phyloP scores from a whole-genome alignment of 805 yeast species.

The Lachancea kluyveri region DNA sequence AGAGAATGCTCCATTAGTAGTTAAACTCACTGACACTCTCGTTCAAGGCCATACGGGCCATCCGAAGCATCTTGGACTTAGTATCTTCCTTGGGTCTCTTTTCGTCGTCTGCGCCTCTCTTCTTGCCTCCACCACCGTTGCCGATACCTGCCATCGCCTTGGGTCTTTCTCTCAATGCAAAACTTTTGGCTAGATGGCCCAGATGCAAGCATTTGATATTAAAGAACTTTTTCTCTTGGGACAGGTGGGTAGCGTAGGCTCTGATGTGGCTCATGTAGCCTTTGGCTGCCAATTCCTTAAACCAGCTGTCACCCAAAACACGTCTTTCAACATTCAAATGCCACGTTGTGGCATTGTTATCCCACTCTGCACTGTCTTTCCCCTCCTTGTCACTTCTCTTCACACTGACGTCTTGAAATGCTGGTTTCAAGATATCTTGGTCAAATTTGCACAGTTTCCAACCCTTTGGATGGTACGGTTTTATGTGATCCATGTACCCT shows the following conservation, averaged over 20 bases:
- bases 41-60: slow-evolving; percentile 65
- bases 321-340: slow-evolving; percentile 87
- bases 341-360: slow-evolving; percentile 92
- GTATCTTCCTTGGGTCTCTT: slow-evolving; percentile 55
- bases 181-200: slow-evolving; percentile 94
- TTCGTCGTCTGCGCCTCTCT: slow-evolving; percentile 17
- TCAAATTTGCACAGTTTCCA: slow-evolving; percentile 46
- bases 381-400: slow-evolving; percentile 28
- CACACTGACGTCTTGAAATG: slow-evolving; percentile 27
- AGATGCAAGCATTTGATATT: slow-evolving; percentile 79
- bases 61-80: slow-evolving; percentile 63
- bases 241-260: slow-evolving; percentile 92
- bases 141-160: slow-evolving; percentile 44
- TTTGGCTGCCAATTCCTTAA: slow-evolving; percentile 62
- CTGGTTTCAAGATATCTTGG: slow-evolving; percentile 33
- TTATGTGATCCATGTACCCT: slow-evolving; percentile 61
- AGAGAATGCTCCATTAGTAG: no score
- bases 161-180: slow-evolving; percentile 93
- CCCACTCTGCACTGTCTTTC: slow-evolving; percentile 60
- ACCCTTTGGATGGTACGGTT: slow-evolving; percentile 50
- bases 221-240: slow-evolving; percentile 72
- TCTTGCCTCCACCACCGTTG: slow-evolving; percentile 30
- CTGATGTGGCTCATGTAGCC: slow-evolving; percentile 87
- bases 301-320: slow-evolving; percentile 59
- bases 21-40: slow-evolving; percentile 72